Percentiles rank a stretch among this genome's conserved stretches.
These are phyloP conservation scores for Phytophthora palmivora DNA, from an alignment of 352 stramenopile genomes.

Conservation along the genomic window DNA sequence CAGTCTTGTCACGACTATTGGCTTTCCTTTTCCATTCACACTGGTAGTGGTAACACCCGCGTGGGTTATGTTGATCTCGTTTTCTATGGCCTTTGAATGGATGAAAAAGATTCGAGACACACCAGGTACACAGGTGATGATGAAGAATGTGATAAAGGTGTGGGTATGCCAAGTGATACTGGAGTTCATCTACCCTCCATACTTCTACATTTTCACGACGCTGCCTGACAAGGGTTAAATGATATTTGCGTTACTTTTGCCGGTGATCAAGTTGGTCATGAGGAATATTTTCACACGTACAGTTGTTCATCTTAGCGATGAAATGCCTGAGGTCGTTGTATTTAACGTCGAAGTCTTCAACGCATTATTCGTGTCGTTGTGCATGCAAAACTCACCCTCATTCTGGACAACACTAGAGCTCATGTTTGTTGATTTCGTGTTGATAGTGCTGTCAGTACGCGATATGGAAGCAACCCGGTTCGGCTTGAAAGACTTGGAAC, in stretches of 20 bases:
- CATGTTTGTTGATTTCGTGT: constrained; percentile 2
- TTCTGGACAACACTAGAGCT: constrained; percentile 13
- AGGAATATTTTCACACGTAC: constrained; percentile 1
- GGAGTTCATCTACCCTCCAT: constrained; percentile 4
- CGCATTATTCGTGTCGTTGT: constrained; percentile 5
- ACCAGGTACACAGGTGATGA: constrained; percentile 1
- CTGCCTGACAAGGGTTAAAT: neutral
- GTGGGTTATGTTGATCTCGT: constrained; percentile 5
- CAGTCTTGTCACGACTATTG: too few species aligned
- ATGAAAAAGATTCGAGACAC: constrained; percentile 8
- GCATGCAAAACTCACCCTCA: constrained; percentile 18
- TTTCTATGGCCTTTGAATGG: constrained; percentile 15
- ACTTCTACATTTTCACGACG: constrained; percentile 1
- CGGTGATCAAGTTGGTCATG: constrained; percentile 6
- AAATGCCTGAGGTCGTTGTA: constrained; percentile 2
- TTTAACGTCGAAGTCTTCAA: constrained; percentile 10
- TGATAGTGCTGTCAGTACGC: constrained; percentile 1
- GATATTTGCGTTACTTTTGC: neutral
- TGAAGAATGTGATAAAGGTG: constrained; percentile 15
- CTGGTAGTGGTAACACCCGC: neutral
- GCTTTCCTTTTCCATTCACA: too few species aligned
- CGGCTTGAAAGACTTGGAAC: constrained; percentile 1
- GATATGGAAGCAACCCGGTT: neutral
- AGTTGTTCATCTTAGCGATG: constrained; percentile 8
- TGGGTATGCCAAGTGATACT: constrained; percentile 20